These are phyloP conservation scores for Rhizopus stolonifer DNA, from an alignment of 371 early-diverging fungal species.

Conservation along the genomic window DNA sequence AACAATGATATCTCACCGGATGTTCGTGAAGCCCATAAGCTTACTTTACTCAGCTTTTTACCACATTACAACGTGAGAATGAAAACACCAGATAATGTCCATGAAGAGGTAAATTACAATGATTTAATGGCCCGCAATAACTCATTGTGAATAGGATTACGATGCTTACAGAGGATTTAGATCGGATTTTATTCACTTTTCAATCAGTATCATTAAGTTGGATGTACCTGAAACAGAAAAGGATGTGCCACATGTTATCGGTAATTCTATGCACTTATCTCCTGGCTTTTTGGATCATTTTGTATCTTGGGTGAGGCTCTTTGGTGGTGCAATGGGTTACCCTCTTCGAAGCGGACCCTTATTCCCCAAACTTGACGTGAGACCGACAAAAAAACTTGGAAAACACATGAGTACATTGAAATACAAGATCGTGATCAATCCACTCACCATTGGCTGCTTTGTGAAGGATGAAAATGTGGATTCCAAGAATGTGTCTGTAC, in stretches of 20 bases:
- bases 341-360: conserved; percentile 32
- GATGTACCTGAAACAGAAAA: conserved; percentile 2
- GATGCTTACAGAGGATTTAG: conserved; percentile 68
- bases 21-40: conserved; percentile 20
- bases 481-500: conserved; percentile 10
- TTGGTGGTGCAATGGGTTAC: conserved; percentile 42
- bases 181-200: conserved; percentile 55
- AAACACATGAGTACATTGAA: conserved; percentile 48
- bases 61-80: conserved; percentile 56
- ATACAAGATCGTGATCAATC: conserved; percentile 36
- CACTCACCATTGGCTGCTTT: conserved; percentile 32
- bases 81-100: conserved; percentile 37
- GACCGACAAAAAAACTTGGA: conserved; percentile 30
- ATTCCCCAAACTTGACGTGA: conserved; percentile 28
- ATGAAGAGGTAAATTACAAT: conserved; percentile 12
- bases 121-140: not conserved
- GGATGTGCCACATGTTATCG: conserved; percentile 16
- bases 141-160: conserved; percentile 24
- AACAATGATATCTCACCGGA: conserved; percentile 15
- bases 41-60: conserved; percentile 41
- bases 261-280: conserved; percentile 40
- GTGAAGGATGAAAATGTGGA: conserved; percentile 27
- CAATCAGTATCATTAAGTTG: conserved; percentile 39
- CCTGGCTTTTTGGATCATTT: conserved; percentile 37
- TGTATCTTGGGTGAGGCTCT: conserved; percentile 34